phyloP scores from a whole-genome alignment of 2,329 filamentous ascomycete species.

The Penicillium sp. region DNA sequence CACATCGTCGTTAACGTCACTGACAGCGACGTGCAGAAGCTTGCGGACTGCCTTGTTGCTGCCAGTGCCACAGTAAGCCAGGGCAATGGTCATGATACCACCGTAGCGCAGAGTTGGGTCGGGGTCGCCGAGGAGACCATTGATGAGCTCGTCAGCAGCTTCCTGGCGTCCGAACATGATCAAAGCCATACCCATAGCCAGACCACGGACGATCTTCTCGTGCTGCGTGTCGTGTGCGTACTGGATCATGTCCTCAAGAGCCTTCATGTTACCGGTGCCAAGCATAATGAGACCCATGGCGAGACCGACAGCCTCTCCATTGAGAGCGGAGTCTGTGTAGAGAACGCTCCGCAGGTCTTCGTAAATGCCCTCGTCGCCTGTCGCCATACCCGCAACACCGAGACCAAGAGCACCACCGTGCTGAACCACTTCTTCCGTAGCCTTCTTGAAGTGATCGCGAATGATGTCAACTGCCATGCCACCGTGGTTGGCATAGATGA shows the following conservation, averaged over 20 bases:
- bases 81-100: conserved; percentile 96
- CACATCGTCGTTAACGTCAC: conserved; percentile 97
- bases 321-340: conserved; percentile 91
- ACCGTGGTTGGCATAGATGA: conserved; percentile 97
- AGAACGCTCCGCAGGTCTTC: conserved; percentile 86
- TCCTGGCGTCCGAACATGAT: conserved; percentile 99
- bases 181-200: conserved; percentile 93
- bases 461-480: conserved; percentile 67
- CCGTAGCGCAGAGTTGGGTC: conserved; percentile 93
- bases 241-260: conserved; percentile 92
- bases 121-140: conserved; percentile 86
- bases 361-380: conserved; percentile 84
- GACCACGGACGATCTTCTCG: conserved; percentile 96
- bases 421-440: conserved; percentile 77
- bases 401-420: conserved; percentile 93
- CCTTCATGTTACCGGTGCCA: conserved; percentile 92
- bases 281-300: conserved; percentile 98
- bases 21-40: conserved; percentile 91
- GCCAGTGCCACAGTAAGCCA: conserved; percentile 94
- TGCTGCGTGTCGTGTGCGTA: conserved; percentile 98
- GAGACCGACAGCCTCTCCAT: conserved; percentile 92
- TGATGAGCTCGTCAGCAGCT: conserved; percentile 89
- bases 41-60: conserved; percentile 99
- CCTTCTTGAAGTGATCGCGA: conserved; percentile 51
- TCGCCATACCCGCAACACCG: conserved; percentile 97